Evolutionary conservation across 2,329 filamentous ascomycete genomes (phyloP).

Genomic region (Pseudogymnoascus sp.): DNA sequence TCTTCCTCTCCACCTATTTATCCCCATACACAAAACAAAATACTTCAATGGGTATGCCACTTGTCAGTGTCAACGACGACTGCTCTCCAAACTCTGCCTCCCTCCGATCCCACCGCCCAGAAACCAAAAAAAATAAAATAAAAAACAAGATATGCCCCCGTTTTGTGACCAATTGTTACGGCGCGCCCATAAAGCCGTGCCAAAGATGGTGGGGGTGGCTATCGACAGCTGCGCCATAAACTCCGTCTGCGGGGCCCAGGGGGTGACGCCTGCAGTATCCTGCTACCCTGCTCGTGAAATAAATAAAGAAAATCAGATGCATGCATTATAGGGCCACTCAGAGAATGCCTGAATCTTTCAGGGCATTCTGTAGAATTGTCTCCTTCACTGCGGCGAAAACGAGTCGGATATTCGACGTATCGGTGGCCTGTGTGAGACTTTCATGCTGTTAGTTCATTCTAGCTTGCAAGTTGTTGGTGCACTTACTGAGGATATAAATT

Average conservation of each 20-base stretch:
- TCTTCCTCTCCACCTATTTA: slow-evolving; percentile 4
- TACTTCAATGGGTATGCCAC: slow-evolving; percentile 7
- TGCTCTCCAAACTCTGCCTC: slow-evolving; percentile 6
- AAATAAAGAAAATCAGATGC: neutral
- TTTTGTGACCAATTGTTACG: slow-evolving; percentile 2
- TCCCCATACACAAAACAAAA: slow-evolving; percentile 3
- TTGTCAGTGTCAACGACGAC: slow-evolving; percentile 5
- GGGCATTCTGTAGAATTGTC: slow-evolving; percentile 94
- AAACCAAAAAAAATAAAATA: neutral
- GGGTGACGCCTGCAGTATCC: neutral
- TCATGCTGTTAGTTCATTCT: neutral
- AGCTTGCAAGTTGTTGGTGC: slow-evolving; percentile 9
- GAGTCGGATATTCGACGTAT: slow-evolving; percentile 94
- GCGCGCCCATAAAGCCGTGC: slow-evolving; percentile 4
- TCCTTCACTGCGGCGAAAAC: slow-evolving; percentile 98
- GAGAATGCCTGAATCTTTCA: slow-evolving; percentile 96
- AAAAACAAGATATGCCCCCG: neutral
- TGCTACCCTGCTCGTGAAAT: neutral
- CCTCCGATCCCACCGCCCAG: neutral
- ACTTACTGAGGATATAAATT: slow-evolving; percentile 97
- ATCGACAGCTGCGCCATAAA: slow-evolving; percentile 5
- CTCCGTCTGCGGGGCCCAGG: neutral
- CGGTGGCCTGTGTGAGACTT: slow-evolving; percentile 95
- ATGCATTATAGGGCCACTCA: slow-evolving; percentile 33
- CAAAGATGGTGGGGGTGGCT: neutral